A percentile compares a stretch with the other conserved stretches of the same genome.
Conservation (phyloP, 331 rosid genomes). For the Malus hybrid region DNA sequence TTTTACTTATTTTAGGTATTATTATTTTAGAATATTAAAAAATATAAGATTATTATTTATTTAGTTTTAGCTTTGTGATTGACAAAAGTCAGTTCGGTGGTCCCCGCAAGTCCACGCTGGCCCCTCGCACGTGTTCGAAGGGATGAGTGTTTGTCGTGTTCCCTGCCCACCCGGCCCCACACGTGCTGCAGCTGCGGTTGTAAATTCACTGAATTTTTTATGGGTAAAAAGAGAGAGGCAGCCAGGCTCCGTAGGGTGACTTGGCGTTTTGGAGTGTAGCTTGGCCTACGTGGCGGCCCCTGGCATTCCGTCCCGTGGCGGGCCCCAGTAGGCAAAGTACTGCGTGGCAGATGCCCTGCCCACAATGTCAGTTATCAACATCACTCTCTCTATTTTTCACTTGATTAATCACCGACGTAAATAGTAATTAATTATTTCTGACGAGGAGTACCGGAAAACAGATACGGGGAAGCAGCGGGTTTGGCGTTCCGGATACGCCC, state of each 20-base stretch:
- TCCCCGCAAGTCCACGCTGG: slow-evolving; percentile 41
- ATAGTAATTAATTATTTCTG: not conserved
- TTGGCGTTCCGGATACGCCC: slow-evolving; percentile 31
- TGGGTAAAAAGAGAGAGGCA: not conserved
- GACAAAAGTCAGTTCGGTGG: slow-evolving; percentile 1
- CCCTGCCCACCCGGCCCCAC: slow-evolving; percentile 39
- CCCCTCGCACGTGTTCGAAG: slow-evolving; percentile 43
- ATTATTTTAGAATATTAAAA: too few species aligned
- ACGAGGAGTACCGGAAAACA: not conserved
- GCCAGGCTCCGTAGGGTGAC: not conserved
- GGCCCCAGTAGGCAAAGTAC: slow-evolving; percentile 13
- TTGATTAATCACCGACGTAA: not conserved
- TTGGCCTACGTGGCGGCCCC: slow-evolving; percentile 34
- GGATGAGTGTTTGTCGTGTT: slow-evolving; percentile 8
- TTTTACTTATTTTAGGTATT: too few species aligned
- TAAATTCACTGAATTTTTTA: not conserved
- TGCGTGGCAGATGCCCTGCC: slow-evolving; percentile 36
- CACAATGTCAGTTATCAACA: slow-evolving; percentile 14
- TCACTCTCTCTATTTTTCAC: not conserved
- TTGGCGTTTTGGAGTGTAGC: slow-evolving; percentile 22
- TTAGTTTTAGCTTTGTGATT: not conserved
- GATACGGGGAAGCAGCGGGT: not conserved
- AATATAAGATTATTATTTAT: not conserved
- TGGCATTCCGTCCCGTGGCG: not conserved
- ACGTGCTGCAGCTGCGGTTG: slow-evolving; percentile 13